Conservation (phyloP, 2,329 filamentous ascomycete genomes). For the Pyricularia sp. region DNA sequence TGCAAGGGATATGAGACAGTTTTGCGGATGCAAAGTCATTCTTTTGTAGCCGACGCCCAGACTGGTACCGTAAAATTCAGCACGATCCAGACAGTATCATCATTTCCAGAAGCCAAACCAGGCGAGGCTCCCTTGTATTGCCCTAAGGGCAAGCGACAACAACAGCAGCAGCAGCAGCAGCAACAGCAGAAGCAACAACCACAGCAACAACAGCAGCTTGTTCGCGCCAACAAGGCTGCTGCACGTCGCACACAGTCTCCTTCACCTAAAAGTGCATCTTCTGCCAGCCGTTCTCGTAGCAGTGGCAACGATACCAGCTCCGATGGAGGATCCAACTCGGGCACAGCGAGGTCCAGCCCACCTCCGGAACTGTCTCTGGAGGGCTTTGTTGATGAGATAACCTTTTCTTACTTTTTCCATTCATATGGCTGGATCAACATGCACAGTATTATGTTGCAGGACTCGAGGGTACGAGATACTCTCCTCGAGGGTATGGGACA, state of each 20-base stretch:
- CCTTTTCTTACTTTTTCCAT: conserved; percentile 15
- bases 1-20: conserved; percentile 15
- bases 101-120: conserved; percentile 6
- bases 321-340: background rate
- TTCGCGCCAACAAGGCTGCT: background rate
- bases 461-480: conserved; percentile 9
- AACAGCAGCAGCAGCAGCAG: conserved; percentile 1
- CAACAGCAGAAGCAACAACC: background rate
- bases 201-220: background rate
- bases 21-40: conserved; percentile 15
- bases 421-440: conserved; percentile 17
- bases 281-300: background rate
- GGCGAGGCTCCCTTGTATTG: background rate
- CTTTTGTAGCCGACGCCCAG: conserved; percentile 11
- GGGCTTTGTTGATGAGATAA: conserved; percentile 15
- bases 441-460: conserved; percentile 15
- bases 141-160: conserved; percentile 1
- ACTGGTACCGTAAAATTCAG: conserved; percentile 12
- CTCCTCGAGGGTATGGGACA: conserved; percentile 10
- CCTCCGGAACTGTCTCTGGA: conserved; percentile 11
- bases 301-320: background rate
- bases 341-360: background rate
- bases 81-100: conserved; percentile 11
- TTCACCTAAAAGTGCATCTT: background rate
- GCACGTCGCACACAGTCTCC: background rate